Base-by-base conservation (phyloP, 164 flowering plant genomes). In the Magnolia officinalis region DNA sequence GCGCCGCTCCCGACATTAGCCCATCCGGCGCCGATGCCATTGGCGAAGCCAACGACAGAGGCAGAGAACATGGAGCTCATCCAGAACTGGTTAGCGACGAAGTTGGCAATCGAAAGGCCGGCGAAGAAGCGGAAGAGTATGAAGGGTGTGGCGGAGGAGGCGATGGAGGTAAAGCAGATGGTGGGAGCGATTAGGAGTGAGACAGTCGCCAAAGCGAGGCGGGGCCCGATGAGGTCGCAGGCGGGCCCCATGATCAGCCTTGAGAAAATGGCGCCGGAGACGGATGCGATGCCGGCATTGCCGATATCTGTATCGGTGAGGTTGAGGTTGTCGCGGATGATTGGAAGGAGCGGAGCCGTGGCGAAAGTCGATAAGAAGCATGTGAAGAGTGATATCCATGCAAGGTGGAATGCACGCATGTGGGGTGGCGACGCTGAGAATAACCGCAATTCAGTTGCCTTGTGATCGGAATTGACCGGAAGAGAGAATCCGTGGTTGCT, bases 1-100 rank as follows among this genome's bases (percentile, higher is more conserved):
- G 93, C 94, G 0, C 98, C 97, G 19, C 98, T 96, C 0, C 98
- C 97, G 1, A 94, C 85, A 79, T 92, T 92, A 1, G 97, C 96
- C 98, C 97, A 94, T 0, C 97, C 97, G 11, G 82, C 97, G 0
- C 97, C 86, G 13, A 90, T 18, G 1, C 92, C 95, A 66, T 94
- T 94, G 20, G 95, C 96, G 2, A 89, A 66, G 24, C 96, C 95
- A 0, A 92, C 92, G 1, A 92, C 88, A 0, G 71, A 58, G n/a
- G 86, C 75, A 1, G 92, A 87, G 83, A 94, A 92, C 93, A 92
- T 88, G 69, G 94, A 87, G 85, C 97, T 94, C 96, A 91, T 91
- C 98, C 98, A 93, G 86, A 83, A 94, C 67, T 92, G 96, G 18
- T 91, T 87, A 1, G 95, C 92, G 24, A 94, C 98, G 70, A 94